These are phyloP conservation scores for Zopfochytrium polystomum DNA, from an alignment of 371 early-diverging fungal species.

Conservation along the genomic window DNA sequence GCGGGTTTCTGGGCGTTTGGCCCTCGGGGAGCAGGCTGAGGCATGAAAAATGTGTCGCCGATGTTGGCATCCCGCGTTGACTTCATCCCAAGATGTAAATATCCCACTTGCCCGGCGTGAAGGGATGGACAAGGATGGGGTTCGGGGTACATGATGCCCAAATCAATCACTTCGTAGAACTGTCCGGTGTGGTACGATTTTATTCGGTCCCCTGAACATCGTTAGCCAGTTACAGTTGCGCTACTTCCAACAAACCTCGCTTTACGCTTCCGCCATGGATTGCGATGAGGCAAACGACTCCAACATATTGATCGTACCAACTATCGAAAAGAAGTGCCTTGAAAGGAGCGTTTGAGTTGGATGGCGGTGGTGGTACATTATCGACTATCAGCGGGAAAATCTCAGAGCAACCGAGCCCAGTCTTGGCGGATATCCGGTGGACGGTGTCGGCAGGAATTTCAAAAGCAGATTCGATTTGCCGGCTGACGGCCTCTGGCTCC, in stretches of 20 bases:
- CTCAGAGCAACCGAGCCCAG: constrained; percentile 72
- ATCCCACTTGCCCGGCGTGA: constrained; percentile 96
- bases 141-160: constrained; percentile 96
- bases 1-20: constrained; percentile 1
- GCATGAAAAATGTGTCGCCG: constrained; percentile 89
- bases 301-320: constrained; percentile 94
- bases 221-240: not conserved
- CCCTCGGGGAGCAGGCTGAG: constrained; percentile 7
- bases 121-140: constrained; percentile 69
- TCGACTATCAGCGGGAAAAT: constrained; percentile 79
- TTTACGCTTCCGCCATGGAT: constrained; percentile 79
- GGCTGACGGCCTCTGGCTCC: constrained; percentile 69
- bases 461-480: constrained; percentile 83
- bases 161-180: constrained; percentile 83
- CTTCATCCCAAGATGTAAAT: constrained; percentile 89
- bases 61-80: constrained; percentile 86
- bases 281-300: constrained; percentile 90
- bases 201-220: constrained; percentile 71
- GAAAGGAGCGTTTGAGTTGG: constrained; percentile 63
- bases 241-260: constrained; percentile 53
- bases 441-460: constrained; percentile 68
- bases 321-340: constrained; percentile 89
- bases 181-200: constrained; percentile 69
- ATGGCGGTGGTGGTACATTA: constrained; percentile 67
- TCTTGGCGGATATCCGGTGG: constrained; percentile 82